Base-by-base conservation (phyloP, 805 yeast genomes). In the Ogataea populi-albae region DNA sequence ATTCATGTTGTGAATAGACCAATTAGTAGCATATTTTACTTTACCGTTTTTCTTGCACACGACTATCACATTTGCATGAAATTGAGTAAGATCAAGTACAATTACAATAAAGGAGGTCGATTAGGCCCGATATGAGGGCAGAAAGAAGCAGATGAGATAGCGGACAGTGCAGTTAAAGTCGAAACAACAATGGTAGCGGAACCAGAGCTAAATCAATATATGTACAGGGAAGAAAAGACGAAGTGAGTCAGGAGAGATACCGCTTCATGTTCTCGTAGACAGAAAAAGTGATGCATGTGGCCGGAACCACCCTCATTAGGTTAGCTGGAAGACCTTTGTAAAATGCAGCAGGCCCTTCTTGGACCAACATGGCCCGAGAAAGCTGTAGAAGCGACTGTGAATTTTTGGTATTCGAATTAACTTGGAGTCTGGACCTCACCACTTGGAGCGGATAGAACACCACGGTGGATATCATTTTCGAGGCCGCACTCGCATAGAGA, bases 251-350 rank as follows among this genome's bases (percentile, higher is more conserved):
- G 19, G 36, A 26, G 12, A 56, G 50, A 14, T 46, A 27, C 28
- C 52, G 54, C 34, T 64, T 71, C 44, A 75, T 65, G 25, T 72
- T 67, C 55, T 93, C 98, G 52, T 93, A 93, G 4, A 84, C 84
- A 4, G 83, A 68, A 55, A 93, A 87, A 0, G 98, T 93, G 9
- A 89, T 74, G 54, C 96, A 85, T 4, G 97, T 89, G 1, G 96
- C 88, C 0, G 98, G 98, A 4, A 93, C 70, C 1, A 91, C 96
- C 30, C 98, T 67, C 2, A 85, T 40, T 12, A 91, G 54, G 45
- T 88, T 89, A 2, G 95, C 82, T 2, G 77, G 62, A 12, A 93
- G 59, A 0, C 98, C 98, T 47, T 83, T 81, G 57, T 93, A 93
- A 42, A 89, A 82, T 0, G 88, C 96, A 9, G 50, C 43, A 4